Conservation (phyloP, 805 yeast genomes). For the Pichia ethanolica region DNA sequence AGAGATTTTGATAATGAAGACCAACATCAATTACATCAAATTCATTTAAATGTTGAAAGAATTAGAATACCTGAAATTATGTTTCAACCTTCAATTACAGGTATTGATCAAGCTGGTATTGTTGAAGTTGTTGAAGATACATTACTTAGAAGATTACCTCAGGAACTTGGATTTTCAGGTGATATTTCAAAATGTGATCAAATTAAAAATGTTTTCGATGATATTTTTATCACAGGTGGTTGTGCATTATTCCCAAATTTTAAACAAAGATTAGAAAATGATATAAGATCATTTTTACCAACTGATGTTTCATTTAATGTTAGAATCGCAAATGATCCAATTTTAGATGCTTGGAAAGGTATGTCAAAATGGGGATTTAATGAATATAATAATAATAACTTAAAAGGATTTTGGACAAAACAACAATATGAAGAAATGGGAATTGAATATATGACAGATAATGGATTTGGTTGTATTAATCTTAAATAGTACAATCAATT, state of each 20-base stretch:
- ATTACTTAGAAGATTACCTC: conserved; percentile 50
- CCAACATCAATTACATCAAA: conserved; percentile 80
- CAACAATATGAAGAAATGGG: conserved; percentile 86
- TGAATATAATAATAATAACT: conserved; percentile 35
- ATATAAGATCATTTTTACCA: conserved; percentile 67
- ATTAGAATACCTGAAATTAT: conserved; percentile 87
- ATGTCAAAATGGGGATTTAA: conserved; percentile 72
- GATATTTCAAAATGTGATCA: conserved; percentile 25
- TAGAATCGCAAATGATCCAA: conserved; percentile 57
- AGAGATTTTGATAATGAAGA: conserved; percentile 76
- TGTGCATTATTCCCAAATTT: conserved; percentile 59
- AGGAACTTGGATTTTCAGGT: conserved; percentile 43
- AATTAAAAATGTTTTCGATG: conserved; percentile 40
- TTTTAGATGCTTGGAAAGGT: conserved; percentile 87
- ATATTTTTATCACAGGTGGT: conserved; percentile 86
- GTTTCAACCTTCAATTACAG: conserved; percentile 90
- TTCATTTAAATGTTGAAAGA: conserved; percentile 86
- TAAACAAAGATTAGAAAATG: conserved; percentile 57
- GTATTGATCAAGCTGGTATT: conserved; percentile 94
- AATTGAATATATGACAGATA: conserved; percentile 80
- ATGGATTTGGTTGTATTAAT: conserved; percentile 51
- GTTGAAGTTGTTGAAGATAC: conserved; percentile 67
- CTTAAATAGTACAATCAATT: conserved; percentile 5
- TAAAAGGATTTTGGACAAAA: conserved; percentile 34
- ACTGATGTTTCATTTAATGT: conserved; percentile 54